These are phyloP conservation scores for Euphorbia tirucalli DNA, from an alignment of 345 rosid species.

Conservation along the genomic window DNA sequence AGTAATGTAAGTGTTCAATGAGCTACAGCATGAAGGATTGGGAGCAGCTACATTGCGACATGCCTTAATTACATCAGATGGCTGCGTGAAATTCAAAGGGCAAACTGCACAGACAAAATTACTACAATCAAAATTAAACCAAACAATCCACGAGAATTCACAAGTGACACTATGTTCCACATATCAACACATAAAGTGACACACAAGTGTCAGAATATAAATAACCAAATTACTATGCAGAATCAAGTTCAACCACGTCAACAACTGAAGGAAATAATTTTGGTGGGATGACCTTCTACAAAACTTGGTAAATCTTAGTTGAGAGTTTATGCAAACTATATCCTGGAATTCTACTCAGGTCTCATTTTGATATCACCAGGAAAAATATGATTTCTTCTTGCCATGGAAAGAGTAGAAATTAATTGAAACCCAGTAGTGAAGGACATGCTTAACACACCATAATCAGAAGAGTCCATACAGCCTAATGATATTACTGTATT, in stretches of 20 bases:
- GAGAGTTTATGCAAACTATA: background rate
- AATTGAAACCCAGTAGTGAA: background rate
- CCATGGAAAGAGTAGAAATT: background rate
- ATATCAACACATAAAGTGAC: background rate
- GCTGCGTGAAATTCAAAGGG: conserved; percentile 82
- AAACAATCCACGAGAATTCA: background rate
- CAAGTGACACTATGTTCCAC: background rate
- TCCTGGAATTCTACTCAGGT: background rate
- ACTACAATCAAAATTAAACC: background rate
- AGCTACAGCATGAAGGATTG: conserved; percentile 90
- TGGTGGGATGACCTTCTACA: background rate
- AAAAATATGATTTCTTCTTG: background rate
- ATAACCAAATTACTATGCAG: background rate
- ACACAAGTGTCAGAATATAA: background rate
- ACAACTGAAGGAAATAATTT: background rate
- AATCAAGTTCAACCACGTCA: background rate
- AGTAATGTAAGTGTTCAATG: conserved; percentile 71
- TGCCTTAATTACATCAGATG: conserved; percentile 72
- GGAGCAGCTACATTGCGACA: conserved; percentile 90
- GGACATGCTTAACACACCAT: background rate
- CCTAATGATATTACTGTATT: background rate
- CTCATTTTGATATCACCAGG: background rate
- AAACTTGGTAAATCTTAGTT: background rate
- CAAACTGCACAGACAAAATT: conserved; percentile 56
- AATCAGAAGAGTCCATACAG: background rate